A percentile compares a stretch with the other conserved stretches of the same genome.
These are phyloP conservation scores for Diphasiastrum complanatum DNA, from an alignment of 83 land plant species.

Conservation along the genomic window DNA sequence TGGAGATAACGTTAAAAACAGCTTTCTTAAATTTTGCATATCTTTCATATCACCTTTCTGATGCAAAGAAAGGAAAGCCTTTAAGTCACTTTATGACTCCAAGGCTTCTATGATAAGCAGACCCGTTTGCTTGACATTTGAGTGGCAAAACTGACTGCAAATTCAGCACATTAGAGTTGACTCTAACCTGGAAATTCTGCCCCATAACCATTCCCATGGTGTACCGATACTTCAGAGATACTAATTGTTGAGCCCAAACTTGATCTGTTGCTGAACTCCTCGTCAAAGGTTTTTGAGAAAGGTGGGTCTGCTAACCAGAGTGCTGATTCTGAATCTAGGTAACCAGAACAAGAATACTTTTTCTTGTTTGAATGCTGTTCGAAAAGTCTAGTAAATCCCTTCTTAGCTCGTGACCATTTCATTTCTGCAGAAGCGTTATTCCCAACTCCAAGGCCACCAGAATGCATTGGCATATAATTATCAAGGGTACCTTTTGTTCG, in stretches of 20 bases:
- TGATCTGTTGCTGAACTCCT: constrained; percentile 4
- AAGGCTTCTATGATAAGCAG: no score
- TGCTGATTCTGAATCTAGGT: constrained; percentile 3
- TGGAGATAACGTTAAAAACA: no score
- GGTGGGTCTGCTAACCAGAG: background rate
- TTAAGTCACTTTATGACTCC: no score
- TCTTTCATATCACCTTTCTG: no score
- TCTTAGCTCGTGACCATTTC: background rate
- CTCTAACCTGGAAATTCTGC: no score
- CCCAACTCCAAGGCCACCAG: constrained; percentile 8
- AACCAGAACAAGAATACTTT: background rate
- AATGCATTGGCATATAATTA: constrained; percentile 19
- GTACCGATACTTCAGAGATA: constrained; percentile 1
- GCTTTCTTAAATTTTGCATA: no score
- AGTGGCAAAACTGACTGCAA: no score
- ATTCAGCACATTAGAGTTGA: no score
- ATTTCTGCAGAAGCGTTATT: background rate
- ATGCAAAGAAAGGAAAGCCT: no score
- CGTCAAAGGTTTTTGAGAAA: constrained; percentile 5
- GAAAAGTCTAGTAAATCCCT: background rate
- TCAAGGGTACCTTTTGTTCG: constrained; percentile 9
- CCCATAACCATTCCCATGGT: no score
- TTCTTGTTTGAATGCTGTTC: background rate
- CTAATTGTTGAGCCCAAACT: constrained; percentile 3
- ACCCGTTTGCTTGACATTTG: no score